These are phyloP conservation scores for Chrysoporthe puriensis DNA, from an alignment of 2,329 filamentous ascomycete species.

Conservation along the genomic window DNA sequence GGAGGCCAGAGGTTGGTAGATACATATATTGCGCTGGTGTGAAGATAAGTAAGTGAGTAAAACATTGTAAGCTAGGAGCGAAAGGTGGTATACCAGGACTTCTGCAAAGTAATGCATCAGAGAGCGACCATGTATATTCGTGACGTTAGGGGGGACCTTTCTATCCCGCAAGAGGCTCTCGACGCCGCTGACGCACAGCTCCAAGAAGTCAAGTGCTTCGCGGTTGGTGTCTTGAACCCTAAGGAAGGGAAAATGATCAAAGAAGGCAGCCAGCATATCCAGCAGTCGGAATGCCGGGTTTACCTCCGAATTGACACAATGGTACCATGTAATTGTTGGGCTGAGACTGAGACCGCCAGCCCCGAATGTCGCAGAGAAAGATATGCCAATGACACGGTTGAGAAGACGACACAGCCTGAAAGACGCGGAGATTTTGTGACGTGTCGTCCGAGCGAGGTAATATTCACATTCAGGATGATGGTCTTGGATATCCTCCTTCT, in stretches of 20 bases:
- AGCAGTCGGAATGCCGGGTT: too few relatives aligned
- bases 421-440: neutral
- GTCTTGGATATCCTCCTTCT: neutral
- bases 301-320: too few relatives aligned
- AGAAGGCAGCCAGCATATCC: too few relatives aligned
- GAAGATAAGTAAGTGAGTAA: neutral
- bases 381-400: neutral
- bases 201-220: too few relatives aligned
- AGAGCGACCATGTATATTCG: neutral
- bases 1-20: neutral
- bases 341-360: neutral
- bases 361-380: neutral
- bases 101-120: neutral
- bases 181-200: too few relatives aligned
- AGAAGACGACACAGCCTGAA: neutral
- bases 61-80: neutral
- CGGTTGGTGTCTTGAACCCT: too few relatives aligned
- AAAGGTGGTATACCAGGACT: neutral
- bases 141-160: neutral
- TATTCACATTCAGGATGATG: neutral
- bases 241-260: too few relatives aligned
- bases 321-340: neutral
- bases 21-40: neutral
- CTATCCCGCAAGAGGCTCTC: neutral
- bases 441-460: neutral